Base-by-base conservation (phyloP, 2,329 filamentous ascomycete species). In the Aspergillus pseudoviridinutans region DNA sequence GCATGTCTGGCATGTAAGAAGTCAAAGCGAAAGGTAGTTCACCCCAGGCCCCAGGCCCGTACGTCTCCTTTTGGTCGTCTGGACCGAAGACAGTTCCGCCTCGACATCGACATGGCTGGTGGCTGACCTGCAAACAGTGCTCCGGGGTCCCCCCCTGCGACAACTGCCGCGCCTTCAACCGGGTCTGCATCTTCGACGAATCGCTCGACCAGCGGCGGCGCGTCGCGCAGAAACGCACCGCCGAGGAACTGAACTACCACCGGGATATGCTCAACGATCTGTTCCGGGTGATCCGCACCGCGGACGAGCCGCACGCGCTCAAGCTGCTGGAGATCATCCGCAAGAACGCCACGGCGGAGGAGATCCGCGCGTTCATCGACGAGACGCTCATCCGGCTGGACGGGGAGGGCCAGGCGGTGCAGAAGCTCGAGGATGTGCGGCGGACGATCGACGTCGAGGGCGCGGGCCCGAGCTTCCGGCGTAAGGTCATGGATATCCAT, bases 131-230 rank as follows among this genome's bases (percentile, higher is more conserved):
- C 42, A 44, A 51, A 51, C 12, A 75, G 72, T 76, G 74, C 59
- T 74, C 74, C 17, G 73, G 74, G 12, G 62, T 63, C 7, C 58
- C 69, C 8, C 74, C 75, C 1, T 78, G 75, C 53, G 66, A 73
- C 25, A 75, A 75, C 51, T 78, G 75, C 60, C 65, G 68, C 35
- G 58, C 70, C 29, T 73, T 71, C 51, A 66, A 69, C 24, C 62
- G 70, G 29, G 64, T 67, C 38, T 78, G 75, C 3, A 78, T 87
- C 28, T 82, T 87, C 67, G 86, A 88, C 66, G 82, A 84, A 67
- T 83, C 82, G 1, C 79, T 82, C 35, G 81, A 87, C 55, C 84
- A 84, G 8, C 70, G 75, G 10, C 72, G 74, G 3, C 71, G 75
- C 20, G 72, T 76, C 20, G 72, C 71, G 0, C 72, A 71, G 9